Evolutionary conservation across 129 eudicot genomes (phyloP).

Genomic region (Helianthus tuberosus): DNA sequence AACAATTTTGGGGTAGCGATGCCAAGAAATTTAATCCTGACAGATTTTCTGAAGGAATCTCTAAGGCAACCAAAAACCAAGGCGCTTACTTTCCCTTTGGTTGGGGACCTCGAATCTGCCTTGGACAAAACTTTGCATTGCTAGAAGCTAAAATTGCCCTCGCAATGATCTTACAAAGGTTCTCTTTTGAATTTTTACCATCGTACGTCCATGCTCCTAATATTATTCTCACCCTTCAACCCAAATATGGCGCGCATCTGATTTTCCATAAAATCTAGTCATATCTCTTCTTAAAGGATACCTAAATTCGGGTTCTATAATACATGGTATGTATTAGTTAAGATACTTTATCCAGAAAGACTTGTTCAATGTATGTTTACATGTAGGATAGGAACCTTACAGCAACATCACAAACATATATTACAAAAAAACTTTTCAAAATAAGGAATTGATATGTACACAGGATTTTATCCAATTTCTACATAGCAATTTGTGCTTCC

Average conservation of each 20-base stretch:
- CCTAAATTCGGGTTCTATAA: not conserved
- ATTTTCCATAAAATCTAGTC: not conserved
- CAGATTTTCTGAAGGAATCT: slow-evolving; percentile 1
- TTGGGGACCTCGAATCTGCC: slow-evolving; percentile 9
- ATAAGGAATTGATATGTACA: too few relatives aligned
- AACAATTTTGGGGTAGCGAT: slow-evolving; percentile 1
- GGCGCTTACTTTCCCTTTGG: slow-evolving; percentile 3
- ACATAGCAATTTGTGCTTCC: too few relatives aligned
- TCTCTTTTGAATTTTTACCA: slow-evolving; percentile 10
- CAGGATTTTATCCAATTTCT: too few relatives aligned
- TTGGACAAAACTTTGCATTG: slow-evolving; percentile 11
- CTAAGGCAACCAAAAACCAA: slow-evolving; percentile 8
- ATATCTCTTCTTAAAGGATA: not conserved
- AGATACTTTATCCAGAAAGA: not conserved
- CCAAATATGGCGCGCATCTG: not conserved
- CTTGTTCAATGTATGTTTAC: not conserved
- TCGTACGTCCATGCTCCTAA: slow-evolving; percentile 9
- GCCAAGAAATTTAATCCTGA: not conserved
- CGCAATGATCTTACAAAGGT: slow-evolving; percentile 1
- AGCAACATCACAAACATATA: too few relatives aligned
- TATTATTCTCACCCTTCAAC: slow-evolving; percentile 8
- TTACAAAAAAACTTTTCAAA: too few relatives aligned
- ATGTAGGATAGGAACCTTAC: too few relatives aligned
- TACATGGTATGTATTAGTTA: not conserved
- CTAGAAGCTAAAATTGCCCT: slow-evolving; percentile 5